A percentile compares a stretch with the other conserved stretches of the same genome.
phyloP scores from a whole-genome alignment of 495 filamentous ascomycete species.

The Xylaria intraflava region DNA sequence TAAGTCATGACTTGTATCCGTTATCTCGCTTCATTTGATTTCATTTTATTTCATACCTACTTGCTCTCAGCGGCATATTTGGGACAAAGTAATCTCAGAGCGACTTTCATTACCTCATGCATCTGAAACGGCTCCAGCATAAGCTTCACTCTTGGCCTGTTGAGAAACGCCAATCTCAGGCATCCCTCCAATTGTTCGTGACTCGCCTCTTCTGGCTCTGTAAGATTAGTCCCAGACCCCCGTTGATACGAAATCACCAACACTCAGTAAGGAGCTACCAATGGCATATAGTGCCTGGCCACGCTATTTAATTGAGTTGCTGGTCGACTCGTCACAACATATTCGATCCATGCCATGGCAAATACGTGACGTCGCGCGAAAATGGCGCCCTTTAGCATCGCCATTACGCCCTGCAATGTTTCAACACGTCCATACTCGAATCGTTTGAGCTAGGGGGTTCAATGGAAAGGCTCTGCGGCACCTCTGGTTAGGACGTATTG shows the following conservation, averaged over 20 bases:
- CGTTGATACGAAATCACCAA: neutral
- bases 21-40: no score
- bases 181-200: neutral
- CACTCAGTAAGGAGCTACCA: neutral
- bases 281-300: neutral
- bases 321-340: neutral
- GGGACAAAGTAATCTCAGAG: neutral
- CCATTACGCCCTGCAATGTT: neutral
- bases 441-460: neutral
- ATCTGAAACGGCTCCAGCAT: neutral
- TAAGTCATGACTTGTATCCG: no score
- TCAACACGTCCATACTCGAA: neutral
- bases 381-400: neutral
- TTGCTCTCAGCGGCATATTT: no score
- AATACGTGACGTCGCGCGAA: neutral
- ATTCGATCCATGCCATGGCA: neutral
- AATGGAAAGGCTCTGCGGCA: neutral
- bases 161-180: neutral
- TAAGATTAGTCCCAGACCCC: neutral
- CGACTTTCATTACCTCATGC: neutral
- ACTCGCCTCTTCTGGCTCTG: neutral
- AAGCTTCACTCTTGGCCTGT: neutral
- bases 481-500: neutral
- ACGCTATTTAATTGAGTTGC: neutral
- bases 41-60: no score